Evolutionary conservation across 768 basidiomycete species (phyloP).

Genomic region (Pisolithus sp.): DNA sequence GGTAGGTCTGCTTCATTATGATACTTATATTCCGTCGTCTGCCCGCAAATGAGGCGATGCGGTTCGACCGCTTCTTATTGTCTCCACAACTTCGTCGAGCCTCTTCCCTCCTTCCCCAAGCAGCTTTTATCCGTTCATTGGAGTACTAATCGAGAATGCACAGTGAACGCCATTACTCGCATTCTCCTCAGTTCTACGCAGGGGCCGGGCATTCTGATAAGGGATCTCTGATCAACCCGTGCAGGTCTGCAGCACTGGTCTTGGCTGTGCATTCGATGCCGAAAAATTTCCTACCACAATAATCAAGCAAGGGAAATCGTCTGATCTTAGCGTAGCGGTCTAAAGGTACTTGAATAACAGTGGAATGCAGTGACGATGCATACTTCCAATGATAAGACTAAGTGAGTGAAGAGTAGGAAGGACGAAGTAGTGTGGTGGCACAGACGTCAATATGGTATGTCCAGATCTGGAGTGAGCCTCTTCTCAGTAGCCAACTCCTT

Average conservation of each 20-base stretch:
- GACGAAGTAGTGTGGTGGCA: background rate
- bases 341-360: background rate
- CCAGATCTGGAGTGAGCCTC: background rate
- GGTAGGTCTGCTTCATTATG: slow-evolving; percentile 15
- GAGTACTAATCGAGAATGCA: background rate
- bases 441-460: background rate
- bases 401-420: background rate
- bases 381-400: too few relatives aligned
- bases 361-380: too few relatives aligned
- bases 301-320: background rate
- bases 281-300: too few relatives aligned
- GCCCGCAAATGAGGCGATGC: too few relatives aligned
- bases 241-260: slow-evolving; percentile 11
- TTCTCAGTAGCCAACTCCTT: slow-evolving; percentile 7
- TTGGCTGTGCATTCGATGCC: slow-evolving; percentile 10
- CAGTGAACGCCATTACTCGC: slow-evolving; percentile 71
- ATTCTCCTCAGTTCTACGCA: slow-evolving; percentile 81
- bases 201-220: slow-evolving; percentile 86
- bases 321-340: background rate
- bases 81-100: background rate
- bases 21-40: too few relatives aligned
- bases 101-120: background rate
- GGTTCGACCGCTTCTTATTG: too few relatives aligned
- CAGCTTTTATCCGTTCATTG: background rate
- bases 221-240: slow-evolving; percentile 49